Base-by-base conservation (phyloP, 1,284 basidiomycete genomes). In the Melampsora abietis-canadensis region DNA sequence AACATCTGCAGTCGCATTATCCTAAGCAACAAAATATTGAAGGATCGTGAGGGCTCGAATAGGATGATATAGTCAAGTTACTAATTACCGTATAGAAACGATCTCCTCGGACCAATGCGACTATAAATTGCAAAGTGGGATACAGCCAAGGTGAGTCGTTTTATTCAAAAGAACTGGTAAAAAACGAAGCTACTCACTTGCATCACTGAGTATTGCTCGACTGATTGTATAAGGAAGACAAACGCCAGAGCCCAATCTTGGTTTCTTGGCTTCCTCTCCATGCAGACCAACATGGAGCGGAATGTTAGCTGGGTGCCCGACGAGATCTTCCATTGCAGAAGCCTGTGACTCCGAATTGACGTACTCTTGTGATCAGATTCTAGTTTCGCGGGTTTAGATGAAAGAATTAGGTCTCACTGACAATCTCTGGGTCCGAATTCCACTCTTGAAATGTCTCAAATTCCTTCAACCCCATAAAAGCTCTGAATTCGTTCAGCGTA, bases 371-470 rank as follows among this genome's bases (percentile, higher is more conserved):
- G 5, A 47, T 27, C 51, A 30, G 37, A n/a, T 30, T 30, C 59
- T 19, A 47, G 27, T 27, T 30, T 40, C 8, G 5, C 19, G 21
- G n/a, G 40, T 14, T 30, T 46, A 14, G 24, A 40, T 7, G 37
- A 47, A 12, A 19, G n/a, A 65, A n/a, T n/a, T n/a, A 24, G 21
- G 31, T 30, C 5, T 34, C 1, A 60, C 64, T 48, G 17, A 74
- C 72, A 30, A 66, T 40, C n/a, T 31, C 19, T 66, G 64, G 63
- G 31, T 74, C 57, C 24, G 72, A 66, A 51, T 74, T 74, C 72
- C 72, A 74, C 64, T 74, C 72, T 31, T 66, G 54, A 37, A 74
- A 74, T n/a, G 34, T 66, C 40, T 66, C 57, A 21, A 74, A 74
- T 15, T 54, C 72, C 59, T 74, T 74, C 27, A 74, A 74, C 15